phyloP scores from a whole-genome alignment of 805 yeast genomes.

The Saturnispora besseyi region DNA sequence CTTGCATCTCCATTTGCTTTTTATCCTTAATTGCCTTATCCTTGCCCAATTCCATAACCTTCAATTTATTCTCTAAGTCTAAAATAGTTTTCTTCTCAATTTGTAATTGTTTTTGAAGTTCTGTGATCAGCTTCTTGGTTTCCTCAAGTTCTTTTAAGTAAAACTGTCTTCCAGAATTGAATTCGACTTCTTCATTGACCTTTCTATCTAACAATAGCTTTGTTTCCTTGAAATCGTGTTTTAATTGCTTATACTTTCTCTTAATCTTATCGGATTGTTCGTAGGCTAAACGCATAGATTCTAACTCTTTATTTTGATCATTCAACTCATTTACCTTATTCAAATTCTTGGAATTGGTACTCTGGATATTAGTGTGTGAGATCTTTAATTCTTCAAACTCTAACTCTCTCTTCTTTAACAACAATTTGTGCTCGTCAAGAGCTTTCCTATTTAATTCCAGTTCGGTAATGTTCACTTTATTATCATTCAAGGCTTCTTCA shows the following conservation, averaged over 20 bases:
- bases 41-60: slow-evolving; percentile 26
- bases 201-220: slow-evolving; percentile 34
- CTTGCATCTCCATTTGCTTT: slow-evolving; percentile 24
- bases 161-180: slow-evolving; percentile 37
- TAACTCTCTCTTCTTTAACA: slow-evolving; percentile 27
- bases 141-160: slow-evolving; percentile 33
- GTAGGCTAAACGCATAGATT: slow-evolving; percentile 19
- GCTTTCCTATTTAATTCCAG: slow-evolving; percentile 23
- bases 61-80: slow-evolving; percentile 21
- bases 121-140: slow-evolving; percentile 26
- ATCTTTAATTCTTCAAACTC: slow-evolving; percentile 21
- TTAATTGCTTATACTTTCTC: slow-evolving; percentile 31
- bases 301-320: slow-evolving; percentile 7
- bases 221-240: slow-evolving; percentile 38
- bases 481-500: slow-evolving; percentile 3
- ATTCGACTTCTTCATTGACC: slow-evolving; percentile 34
- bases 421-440: slow-evolving; percentile 27
- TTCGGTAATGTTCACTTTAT: slow-evolving; percentile 20
- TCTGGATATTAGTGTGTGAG: slow-evolving; percentile 8
- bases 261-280: slow-evolving; percentile 23
- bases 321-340: background rate
- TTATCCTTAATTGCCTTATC: slow-evolving; percentile 27
- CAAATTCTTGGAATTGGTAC: background rate
- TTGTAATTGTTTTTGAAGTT: slow-evolving; percentile 23
- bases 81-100: slow-evolving; percentile 21